Base-by-base conservation (phyloP, 352 stramenopile genomes). In the Pythium phragmiticola region DNA sequence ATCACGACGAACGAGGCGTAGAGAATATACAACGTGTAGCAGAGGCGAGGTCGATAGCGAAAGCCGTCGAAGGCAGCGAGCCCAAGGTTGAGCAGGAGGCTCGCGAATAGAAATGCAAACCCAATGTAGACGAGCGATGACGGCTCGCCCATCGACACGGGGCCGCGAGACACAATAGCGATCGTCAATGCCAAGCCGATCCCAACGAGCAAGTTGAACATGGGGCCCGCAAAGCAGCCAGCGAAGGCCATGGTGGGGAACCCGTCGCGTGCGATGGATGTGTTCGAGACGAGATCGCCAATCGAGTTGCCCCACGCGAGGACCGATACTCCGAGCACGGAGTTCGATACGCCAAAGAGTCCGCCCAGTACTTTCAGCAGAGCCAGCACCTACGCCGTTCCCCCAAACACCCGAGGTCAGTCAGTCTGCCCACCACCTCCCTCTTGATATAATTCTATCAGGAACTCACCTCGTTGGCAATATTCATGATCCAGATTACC, bases 401-500 rank as follows among this genome's bases (percentile, higher is more conserved):
- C 26, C 26, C 26, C 26, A 30, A 30, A 30, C 4, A 30, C 26
- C 26, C 26, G 26, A 30, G 0, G 26, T 30, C 26, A 30, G 26
- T 30, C 26, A 30, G 12, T 9, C 30, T 33, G 14, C 4, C 33
- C 39, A 48, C 17, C 14, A 46, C 16, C 39, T 19, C 39, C 7
- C 17, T 21, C 39, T 12, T 46, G 13, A 8, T 46, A 12, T 2
- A 48, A 5, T 26, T 42, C 21, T 21, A 19, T 11, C 6, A 47
- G 34, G 9, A 11, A 48, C 66, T 23, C 50, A 84, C 82, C 65
- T 94, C 84, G 36, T 89, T 82, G 7, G 84, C 84, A 50, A 94
- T 90, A 21, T 88, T 90, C 82, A 91, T 91, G 66, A 94, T 94
- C 84, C 84, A 94, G 57, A 92, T 78, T 42, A 94, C 80, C 3